Percentiles rank a stretch among this genome's conserved stretches.
Evolutionary conservation across 495 filamentous ascomycete genomes (phyloP).

Genomic region (Aspergillus sparsus): DNA sequence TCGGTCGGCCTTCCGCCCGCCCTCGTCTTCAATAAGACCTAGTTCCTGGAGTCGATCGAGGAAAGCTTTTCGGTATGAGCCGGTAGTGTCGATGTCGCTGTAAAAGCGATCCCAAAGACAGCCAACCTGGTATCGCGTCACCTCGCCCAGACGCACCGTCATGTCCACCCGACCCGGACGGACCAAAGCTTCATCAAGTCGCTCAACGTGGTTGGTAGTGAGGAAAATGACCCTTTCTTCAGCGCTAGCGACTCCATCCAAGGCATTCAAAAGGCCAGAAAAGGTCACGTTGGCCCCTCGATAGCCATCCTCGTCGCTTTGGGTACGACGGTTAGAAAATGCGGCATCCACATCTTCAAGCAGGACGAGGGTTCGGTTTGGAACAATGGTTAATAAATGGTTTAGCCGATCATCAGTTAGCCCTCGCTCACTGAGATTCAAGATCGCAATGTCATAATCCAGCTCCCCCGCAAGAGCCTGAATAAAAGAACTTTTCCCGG

Average conservation of each 20-base stretch:
- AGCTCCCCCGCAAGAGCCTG: slow-evolving; percentile 90
- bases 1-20: slow-evolving; percentile 40
- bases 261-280: slow-evolving; percentile 87
- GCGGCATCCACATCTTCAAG: slow-evolving; percentile 96
- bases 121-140: slow-evolving; percentile 78
- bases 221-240: slow-evolving; percentile 93
- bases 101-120: slow-evolving; percentile 96
- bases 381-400: slow-evolving; percentile 83
- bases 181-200: slow-evolving; percentile 85
- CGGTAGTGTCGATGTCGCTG: slow-evolving; percentile 70
- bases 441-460: slow-evolving; percentile 90
- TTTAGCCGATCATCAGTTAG: slow-evolving; percentile 92
- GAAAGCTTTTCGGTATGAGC: slow-evolving; percentile 49
- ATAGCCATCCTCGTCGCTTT: slow-evolving; percentile 82
- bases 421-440: slow-evolving; percentile 91
- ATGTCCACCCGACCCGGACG: slow-evolving; percentile 92
- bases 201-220: slow-evolving; percentile 91
- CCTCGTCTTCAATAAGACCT: slow-evolving; percentile 53
- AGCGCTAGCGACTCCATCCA: slow-evolving; percentile 93
- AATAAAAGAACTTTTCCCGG: slow-evolving; percentile 95
- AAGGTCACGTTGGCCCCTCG: slow-evolving; percentile 90
- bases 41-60: slow-evolving; percentile 52
- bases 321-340: slow-evolving; percentile 72
- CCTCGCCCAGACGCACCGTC: slow-evolving; percentile 85
- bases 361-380: slow-evolving; percentile 79